Evolutionary conservation across 257 asterid species (phyloP).

Genomic region (Solanum arcanum): DNA sequence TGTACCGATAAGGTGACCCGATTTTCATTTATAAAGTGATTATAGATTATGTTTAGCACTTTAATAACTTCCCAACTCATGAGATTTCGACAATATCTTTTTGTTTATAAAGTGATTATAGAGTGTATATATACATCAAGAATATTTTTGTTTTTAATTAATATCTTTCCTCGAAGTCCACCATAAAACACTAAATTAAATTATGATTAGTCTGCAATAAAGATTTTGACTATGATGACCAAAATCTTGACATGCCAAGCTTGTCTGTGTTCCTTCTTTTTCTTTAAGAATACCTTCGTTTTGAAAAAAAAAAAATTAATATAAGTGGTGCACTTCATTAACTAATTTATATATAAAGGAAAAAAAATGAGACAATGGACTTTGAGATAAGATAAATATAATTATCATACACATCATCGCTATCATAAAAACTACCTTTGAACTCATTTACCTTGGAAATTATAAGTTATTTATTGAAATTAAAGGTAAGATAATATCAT

Average conservation of each 20-base stretch:
- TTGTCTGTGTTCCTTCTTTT: background rate
- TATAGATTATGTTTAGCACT: background rate
- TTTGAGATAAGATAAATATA: background rate
- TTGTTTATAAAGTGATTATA: too few species aligned
- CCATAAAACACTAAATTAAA: background rate
- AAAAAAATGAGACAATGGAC: background rate
- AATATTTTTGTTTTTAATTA: background rate
- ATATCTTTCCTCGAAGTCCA: background rate
- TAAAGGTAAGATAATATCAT: background rate
- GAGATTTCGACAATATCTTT: background rate
- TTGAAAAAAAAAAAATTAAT: background rate
- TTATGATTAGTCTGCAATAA: background rate
- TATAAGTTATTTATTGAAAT: background rate
- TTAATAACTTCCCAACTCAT: background rate
- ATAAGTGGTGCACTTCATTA: background rate
- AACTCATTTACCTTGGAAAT: background rate
- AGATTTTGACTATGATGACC: background rate
- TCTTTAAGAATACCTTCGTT: background rate
- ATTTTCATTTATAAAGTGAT: too few species aligned
- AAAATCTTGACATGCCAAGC: background rate
- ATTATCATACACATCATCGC: background rate
- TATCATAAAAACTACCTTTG: background rate
- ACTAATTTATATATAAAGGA: background rate
- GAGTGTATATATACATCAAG: background rate
- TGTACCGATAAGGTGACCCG: too few species aligned